Evolutionary conservation across 225 moss, liverwort and hornwort species (phyloP), one percentile per base, ranked within the genome.

Genomic region (Anthoceros angustus): DNA sequence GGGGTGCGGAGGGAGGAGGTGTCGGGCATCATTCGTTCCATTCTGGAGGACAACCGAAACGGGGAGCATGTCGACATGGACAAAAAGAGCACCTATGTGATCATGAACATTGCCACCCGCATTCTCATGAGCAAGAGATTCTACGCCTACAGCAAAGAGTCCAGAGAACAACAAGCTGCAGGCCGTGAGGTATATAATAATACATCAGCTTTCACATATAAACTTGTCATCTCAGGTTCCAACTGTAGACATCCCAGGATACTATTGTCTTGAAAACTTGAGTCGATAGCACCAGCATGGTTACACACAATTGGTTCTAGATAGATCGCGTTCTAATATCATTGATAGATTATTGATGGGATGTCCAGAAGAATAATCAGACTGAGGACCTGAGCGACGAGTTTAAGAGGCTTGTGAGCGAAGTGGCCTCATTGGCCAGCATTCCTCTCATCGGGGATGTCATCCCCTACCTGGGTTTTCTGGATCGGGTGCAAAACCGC

Each of bases 21-120:
- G 46, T 48, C 46, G 46, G 46, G 46, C 46, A 48, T 48, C 46
- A 48, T 48, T 48, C 46, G 46, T 48, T 48, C 46, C 46, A 48
- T 48, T 48, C 46, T 48, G 46, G 46, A 48, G 46, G 46, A 48
- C 46, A 48, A 6, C 5, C 46, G 46, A 48, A 48, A 48, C 46
- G 46, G 46, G 46, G 46, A 48, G 5, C 46, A 48, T 48, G 46
- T 48, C 46, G 46, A 48, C 46, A 48, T 48, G 46, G 46, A 48
- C 46, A 48, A 48, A 18, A 48, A 2, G 46, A 48, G 3, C 46
- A 48, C 46, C 46, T 48, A 48, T 6, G 46, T 48, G 46, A 48
- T 48, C 18, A 48, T 48, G 46, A 48, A 48, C 46, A 48, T 48
- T 6, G 46, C 46, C 5, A 48, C 46, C 46, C 46, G 46, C 46